Conservation (phyloP, 2,329 filamentous ascomycete species). For the Graphiopsis chlorocephala region DNA sequence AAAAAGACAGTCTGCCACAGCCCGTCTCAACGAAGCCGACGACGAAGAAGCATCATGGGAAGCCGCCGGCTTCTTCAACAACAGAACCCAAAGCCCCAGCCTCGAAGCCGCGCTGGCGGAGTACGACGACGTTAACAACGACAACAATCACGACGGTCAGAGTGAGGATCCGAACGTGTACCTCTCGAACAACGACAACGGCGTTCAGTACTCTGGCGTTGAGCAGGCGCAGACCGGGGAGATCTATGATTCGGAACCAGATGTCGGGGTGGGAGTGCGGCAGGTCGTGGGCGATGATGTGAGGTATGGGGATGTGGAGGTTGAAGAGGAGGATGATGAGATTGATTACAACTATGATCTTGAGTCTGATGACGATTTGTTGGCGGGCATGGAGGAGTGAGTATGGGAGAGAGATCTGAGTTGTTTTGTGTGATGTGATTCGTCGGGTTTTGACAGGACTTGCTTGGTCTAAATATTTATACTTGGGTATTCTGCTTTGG, state of each 20-base stretch:
- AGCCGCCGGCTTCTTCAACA: not conserved
- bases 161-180: not conserved
- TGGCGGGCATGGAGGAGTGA: not conserved
- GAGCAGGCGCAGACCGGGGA: not conserved
- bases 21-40: not conserved
- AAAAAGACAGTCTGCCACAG: not conserved
- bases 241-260: not conserved
- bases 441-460: not conserved
- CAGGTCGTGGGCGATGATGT: not conserved
- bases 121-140: no score
- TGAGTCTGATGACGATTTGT: not conserved
- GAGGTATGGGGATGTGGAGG: not conserved
- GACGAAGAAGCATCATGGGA: not conserved
- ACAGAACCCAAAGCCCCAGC: no score
- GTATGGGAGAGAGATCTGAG: not conserved
- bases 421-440: not conserved
- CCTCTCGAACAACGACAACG: no score
- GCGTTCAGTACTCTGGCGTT: no score
- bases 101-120: not conserved
- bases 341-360: not conserved
- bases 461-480: constrained; percentile 4
- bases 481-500: constrained; percentile 10
- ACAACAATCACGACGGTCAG: no score
- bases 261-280: not conserved
- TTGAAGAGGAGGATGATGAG: not conserved